Conservation (phyloP, 2,329 filamentous ascomycete species). For the Fusarium albosuccineum region DNA sequence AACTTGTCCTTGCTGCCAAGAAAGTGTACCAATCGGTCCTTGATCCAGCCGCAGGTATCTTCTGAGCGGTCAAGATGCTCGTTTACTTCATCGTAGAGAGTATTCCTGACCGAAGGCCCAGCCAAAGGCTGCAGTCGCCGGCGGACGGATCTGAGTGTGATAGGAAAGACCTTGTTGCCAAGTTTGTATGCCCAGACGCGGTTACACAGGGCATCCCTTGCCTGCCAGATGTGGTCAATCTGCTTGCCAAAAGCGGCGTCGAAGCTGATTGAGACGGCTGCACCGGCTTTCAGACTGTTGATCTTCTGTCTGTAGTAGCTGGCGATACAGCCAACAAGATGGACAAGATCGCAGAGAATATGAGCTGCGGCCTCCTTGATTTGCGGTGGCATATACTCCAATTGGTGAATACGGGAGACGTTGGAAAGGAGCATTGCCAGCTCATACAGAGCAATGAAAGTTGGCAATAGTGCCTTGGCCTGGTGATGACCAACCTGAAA, state of each 20-base stretch:
- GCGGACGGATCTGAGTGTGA: slow-evolving; percentile 49
- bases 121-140: slow-evolving; percentile 48
- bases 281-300: slow-evolving; percentile 44
- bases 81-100: slow-evolving; percentile 51
- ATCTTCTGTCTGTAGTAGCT: slow-evolving; percentile 53
- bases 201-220: slow-evolving; percentile 50
- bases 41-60: slow-evolving; percentile 57
- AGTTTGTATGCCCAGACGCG: slow-evolving; percentile 54
- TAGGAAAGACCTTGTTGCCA: slow-evolving; percentile 36
- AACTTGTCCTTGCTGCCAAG: slow-evolving; percentile 51
- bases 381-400: slow-evolving; percentile 49
- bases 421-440: slow-evolving; percentile 54
- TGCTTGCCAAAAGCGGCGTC: slow-evolving; percentile 53
- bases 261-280: slow-evolving; percentile 50
- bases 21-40: slow-evolving; percentile 52
- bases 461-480: slow-evolving; percentile 54
- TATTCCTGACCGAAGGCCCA: slow-evolving; percentile 45
- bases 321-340: slow-evolving; percentile 52
- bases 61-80: slow-evolving; percentile 55
- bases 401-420: slow-evolving; percentile 52
- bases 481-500: slow-evolving; percentile 54
- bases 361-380: slow-evolving; percentile 51
- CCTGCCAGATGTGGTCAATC: slow-evolving; percentile 52
- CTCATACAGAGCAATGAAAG: slow-evolving; percentile 56
- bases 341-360: slow-evolving; percentile 53